Evolutionary conservation across 352 stramenopile species (phyloP).

Genomic region (Blastocystis sp.): DNA sequence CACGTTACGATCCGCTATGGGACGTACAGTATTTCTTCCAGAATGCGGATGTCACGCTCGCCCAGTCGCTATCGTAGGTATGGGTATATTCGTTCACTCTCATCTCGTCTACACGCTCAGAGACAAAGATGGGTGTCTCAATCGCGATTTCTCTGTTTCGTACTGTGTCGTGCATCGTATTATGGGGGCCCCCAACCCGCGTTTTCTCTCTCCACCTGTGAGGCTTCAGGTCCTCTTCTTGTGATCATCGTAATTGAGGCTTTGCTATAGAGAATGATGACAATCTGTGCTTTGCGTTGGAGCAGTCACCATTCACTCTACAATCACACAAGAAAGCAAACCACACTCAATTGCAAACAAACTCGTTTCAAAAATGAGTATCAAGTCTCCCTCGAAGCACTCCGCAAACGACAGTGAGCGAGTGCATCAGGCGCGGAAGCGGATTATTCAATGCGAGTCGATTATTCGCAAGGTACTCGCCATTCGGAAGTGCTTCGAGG

Average conservation of each 20-base stretch:
- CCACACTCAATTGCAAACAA: no score
- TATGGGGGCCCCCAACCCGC: no score
- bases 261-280: no score
- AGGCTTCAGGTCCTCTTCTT: no score
- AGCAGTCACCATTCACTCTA: no score
- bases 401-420: conserved; percentile 26
- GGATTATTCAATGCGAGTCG: conserved; percentile 45
- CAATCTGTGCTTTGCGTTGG: no score
- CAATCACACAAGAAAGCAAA: no score
- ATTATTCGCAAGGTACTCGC: conserved; percentile 57
- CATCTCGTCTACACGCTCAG: conserved; percentile 33
- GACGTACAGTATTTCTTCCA: conserved; percentile 63
- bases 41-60: conserved; percentile 51
- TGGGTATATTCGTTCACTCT: conserved; percentile 66
- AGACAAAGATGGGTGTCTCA: no score
- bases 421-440: conserved; percentile 24
- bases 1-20: neutral
- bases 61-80: conserved; percentile 51
- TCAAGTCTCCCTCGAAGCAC: conserved; percentile 17
- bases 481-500: conserved; percentile 29
- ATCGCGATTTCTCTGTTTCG: no score
- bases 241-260: no score
- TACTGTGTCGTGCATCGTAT: no score
- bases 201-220: no score
- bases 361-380: conserved; percentile 69